Evolutionary conservation across 78 protist genomes (phyloP), one percentile per base, ranked within the genome.

Genomic region (Dictyostelium brefeldianum): DNA sequence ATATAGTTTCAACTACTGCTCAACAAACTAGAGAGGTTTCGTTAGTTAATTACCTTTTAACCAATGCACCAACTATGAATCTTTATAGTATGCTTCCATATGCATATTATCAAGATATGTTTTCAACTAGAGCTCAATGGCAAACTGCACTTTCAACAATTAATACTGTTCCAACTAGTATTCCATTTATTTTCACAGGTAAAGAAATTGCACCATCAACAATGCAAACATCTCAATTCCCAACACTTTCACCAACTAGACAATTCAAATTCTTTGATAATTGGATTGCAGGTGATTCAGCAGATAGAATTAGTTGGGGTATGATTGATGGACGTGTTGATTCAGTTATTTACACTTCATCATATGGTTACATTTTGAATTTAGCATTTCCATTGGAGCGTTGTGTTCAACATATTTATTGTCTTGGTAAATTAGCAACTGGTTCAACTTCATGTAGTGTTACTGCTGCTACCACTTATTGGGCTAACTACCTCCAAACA

Each of bases 281-380:
- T 53, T 82, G 90, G 90, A 82, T 82, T 53, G 90, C 90, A 5
- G 80, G 41, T 48, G 90, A 82, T 31, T 53, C 90, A 2, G 50
- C 12, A 17, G 46, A 75, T 20, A 46, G 70, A n/a, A 82, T 82
- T n/a, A 62, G 80, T 1, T 82, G 90, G 90, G 90, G 90, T 48
- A 67, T 82, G 79, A 82, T 82, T 11, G 71, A 46, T 62, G 75
- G 75, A 25, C 47, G 80, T 27, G 65, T 53, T 43, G 57, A 65
- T 12, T 12, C 56, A 6, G 41, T 12, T 10, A 69, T 82, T 29
- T 82, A 70, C 41, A 46, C 56, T 6, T 48, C 78, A 8, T 53
- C 75, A n/a, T 47, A 65, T 65, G 90, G 90, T 36, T 82, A 82
- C 57, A 36, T 70, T 36, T 53, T 82, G 27, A 82, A 82, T 53